These are phyloP conservation scores for Lipomyces lipofer DNA, from an alignment of 805 yeast genomes.

Conservation along the genomic window DNA sequence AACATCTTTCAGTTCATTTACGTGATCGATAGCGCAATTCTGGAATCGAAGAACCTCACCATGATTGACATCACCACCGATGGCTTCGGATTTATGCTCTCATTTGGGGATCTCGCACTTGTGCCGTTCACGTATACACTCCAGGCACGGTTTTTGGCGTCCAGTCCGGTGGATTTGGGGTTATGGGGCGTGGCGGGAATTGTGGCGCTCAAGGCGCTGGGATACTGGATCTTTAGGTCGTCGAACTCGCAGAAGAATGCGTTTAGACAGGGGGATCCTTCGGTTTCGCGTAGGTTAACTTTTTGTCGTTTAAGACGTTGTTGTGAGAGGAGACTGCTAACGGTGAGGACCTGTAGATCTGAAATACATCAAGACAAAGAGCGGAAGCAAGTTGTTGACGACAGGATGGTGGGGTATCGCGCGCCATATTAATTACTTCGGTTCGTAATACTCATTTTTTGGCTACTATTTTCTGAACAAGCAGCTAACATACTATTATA, in stretches of 20 bases:
- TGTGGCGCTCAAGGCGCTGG: slow-evolving; percentile 53
- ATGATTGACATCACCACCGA: slow-evolving; percentile 97
- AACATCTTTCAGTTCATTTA: slow-evolving; percentile 74
- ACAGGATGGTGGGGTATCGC: slow-evolving; percentile 97
- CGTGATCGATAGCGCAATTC: slow-evolving; percentile 86
- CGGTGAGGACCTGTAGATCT: slow-evolving; percentile 39
- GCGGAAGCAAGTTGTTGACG: slow-evolving; percentile 72
- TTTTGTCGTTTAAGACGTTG: background rate
- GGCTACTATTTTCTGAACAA: too few relatives aligned
- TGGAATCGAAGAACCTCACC: slow-evolving; percentile 83
- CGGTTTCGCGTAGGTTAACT: slow-evolving; percentile 46
- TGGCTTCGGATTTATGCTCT: slow-evolving; percentile 95
- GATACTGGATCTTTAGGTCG: slow-evolving; percentile 79
- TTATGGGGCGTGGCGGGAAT: slow-evolving; percentile 44
- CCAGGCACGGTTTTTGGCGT: slow-evolving; percentile 79
- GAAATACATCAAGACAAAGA: slow-evolving; percentile 61
- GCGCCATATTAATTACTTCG: slow-evolving; percentile 92
- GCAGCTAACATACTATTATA: background rate
- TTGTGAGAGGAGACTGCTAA: background rate
- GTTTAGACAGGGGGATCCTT: slow-evolving; percentile 75
- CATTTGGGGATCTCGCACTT: slow-evolving; percentile 89
- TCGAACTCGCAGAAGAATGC: slow-evolving; percentile 82
- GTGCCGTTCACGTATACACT: slow-evolving; percentile 89
- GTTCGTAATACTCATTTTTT: background rate
- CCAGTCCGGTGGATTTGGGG: slow-evolving; percentile 61